Base-by-base conservation (phyloP, 306 rosid genomes). In the Gynostemma pentaphyllum region DNA sequence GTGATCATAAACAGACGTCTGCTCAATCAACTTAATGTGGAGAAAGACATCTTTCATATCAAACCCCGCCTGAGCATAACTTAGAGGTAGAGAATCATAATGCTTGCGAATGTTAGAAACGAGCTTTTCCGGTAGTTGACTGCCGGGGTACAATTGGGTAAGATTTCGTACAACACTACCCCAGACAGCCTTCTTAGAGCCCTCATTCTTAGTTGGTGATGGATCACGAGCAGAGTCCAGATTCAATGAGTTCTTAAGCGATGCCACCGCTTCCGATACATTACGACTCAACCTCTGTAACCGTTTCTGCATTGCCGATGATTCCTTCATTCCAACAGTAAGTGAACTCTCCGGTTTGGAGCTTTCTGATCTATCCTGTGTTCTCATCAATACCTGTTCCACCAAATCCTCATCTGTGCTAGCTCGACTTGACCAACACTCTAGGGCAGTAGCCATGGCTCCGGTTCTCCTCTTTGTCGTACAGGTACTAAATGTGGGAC, bases 1-100 rank as follows among this genome's bases (percentile, higher is more conserved):
- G 42, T 87, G 82, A 30, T 80, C 90, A 23, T 87, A 91, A 47
- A 61, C 77, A 15, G 80, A 56, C 7, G 88, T 76, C 78, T 90
- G 88, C 76, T 90, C 95, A 46, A 90, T 79, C 75, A 90, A 66
- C 70, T 85, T 90, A 42, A 90, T 85, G 74, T 90, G 97, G 49
- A 90, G 82, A 85, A 90, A 87, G 63, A 90, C 94, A 44, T 90
- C 97, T 80, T 85, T 90, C 76, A 90, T 87, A 22, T 87, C 94
- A 49, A 90, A 87, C 9, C 88, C 97, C 14, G 84, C 95, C 70
- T 83, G 90, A 45, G 97, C 87, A 76, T 90, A 90, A 67, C 97
- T 90, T 70, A 83, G 82, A 36, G 97, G 97, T 77, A 87, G 62
- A 2, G 94, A 87, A 67, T 90, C 88, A 29, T 87, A 90, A 76